Conservation (phyloP, 768 basidiomycete genomes). For the Lactarius pseudohatsudake region DNA sequence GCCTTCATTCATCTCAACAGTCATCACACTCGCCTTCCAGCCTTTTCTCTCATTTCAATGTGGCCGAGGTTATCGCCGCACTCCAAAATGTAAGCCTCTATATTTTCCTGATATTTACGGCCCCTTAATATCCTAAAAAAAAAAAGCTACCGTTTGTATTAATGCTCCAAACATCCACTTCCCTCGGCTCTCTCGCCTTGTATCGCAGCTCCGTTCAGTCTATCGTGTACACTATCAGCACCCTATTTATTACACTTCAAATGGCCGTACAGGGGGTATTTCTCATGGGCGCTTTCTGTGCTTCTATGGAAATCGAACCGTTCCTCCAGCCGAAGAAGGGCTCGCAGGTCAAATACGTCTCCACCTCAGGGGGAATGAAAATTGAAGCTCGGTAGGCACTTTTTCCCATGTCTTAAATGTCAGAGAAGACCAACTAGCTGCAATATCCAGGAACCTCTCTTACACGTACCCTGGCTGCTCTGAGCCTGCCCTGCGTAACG, state of each 20-base stretch:
- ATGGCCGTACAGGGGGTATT: constrained; percentile 87
- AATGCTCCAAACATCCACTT: constrained; percentile 66
- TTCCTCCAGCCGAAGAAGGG: constrained; percentile 61
- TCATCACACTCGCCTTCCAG: constrained; percentile 33
- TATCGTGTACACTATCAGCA: constrained; percentile 62
- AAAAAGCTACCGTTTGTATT: constrained; percentile 74
- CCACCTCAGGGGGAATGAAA: constrained; percentile 56
- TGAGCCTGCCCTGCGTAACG: constrained; percentile 64
- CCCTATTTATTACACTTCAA: constrained; percentile 59
- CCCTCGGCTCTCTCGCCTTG: constrained; percentile 77
- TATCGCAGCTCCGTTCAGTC: constrained; percentile 79
- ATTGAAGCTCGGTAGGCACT: constrained; percentile 65
- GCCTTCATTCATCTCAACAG: constrained; percentile 48
- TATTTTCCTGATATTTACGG: constrained; percentile 25
- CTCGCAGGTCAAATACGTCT: constrained; percentile 49
- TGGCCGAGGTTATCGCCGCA: constrained; percentile 62
- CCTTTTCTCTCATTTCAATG: constrained; percentile 54
- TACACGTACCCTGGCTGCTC: constrained; percentile 79
- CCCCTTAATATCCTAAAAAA: constrained; percentile 8
- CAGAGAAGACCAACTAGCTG: constrained; percentile 9
- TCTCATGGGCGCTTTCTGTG: constrained; percentile 83
- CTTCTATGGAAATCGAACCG: constrained; percentile 69
- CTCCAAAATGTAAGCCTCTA: constrained; percentile 63
- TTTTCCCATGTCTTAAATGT: constrained; percentile 2
- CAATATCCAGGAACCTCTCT: constrained; percentile 48